These are phyloP conservation scores for Pneumocystis sp. DNA, from an alignment of 1,139 yeast genomes.

Conservation along the genomic window DNA sequence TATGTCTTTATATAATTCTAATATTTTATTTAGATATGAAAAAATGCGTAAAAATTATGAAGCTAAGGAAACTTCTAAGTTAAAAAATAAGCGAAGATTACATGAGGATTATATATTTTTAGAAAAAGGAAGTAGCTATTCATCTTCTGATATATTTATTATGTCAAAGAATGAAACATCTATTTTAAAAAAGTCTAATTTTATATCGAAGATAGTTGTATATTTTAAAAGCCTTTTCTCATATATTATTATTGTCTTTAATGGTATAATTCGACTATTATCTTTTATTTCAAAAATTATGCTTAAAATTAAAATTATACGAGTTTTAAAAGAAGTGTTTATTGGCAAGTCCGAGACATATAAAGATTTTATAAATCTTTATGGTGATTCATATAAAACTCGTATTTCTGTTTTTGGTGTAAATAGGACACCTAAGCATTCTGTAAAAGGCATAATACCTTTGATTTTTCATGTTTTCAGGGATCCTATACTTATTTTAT, in stretches of 20 bases:
- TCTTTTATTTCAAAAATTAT: background rate
- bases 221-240: background rate
- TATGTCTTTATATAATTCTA: background rate
- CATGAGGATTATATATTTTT: background rate
- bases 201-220: background rate
- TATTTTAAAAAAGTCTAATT: background rate
- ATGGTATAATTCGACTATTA: background rate
- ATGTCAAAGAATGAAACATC: background rate
- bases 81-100: background rate
- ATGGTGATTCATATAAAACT: conserved; percentile 2
- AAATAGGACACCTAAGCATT: conserved; percentile 56
- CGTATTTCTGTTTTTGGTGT: conserved; percentile 44
- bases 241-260: background rate
- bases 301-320: background rate
- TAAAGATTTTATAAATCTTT: background rate
- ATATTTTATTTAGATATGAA: background rate
- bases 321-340: background rate
- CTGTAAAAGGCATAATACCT: conserved; percentile 48
- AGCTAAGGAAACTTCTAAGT: background rate
- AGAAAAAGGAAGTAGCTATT: background rate
- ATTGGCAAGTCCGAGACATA: background rate
- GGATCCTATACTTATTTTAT: conserved; percentile 75
- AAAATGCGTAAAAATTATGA: background rate
- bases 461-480: conserved; percentile 75
- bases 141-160: background rate